Percentiles rank a stretch among this genome's conserved stretches.
phyloP scores from a whole-genome alignment of 108 stramenopile genomes.

The Fragilariopsis cylindrus region DNA sequence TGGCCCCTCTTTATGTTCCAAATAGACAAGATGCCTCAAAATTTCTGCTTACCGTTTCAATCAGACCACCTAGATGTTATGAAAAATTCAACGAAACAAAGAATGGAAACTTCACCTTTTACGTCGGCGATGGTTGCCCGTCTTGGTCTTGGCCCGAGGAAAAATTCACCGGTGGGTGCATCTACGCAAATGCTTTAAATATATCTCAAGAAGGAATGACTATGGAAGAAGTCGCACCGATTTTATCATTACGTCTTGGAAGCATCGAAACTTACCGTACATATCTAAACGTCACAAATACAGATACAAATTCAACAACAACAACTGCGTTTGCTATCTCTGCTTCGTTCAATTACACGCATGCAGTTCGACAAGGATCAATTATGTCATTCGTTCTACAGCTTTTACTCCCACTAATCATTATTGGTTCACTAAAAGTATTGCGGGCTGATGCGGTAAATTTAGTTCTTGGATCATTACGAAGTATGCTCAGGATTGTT shows the following conservation, averaged over 20 bases:
- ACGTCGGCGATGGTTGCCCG: constrained; percentile 1
- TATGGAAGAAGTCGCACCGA: background rate
- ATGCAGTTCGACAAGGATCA: constrained; percentile 15
- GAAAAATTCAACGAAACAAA: constrained; percentile 6
- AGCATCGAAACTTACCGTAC: constrained; percentile 52
- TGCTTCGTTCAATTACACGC: background rate
- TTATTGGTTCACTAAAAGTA: constrained; percentile 53
- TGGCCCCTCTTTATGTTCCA: constrained; percentile 7
- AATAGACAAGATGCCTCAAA: constrained; percentile 28
- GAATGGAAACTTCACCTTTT: background rate
- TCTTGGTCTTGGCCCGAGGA: constrained; percentile 4
- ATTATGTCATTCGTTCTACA: constrained; percentile 46
- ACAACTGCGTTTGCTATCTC: background rate
- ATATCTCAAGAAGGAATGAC: background rate
- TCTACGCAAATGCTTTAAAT: background rate
- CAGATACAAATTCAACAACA: background rate
- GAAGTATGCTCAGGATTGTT: constrained; percentile 84
- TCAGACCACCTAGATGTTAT: background rate
- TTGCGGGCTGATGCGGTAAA: constrained; percentile 68
- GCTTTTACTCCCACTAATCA: constrained; percentile 48
- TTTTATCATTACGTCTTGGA: background rate
- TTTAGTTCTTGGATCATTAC: constrained; percentile 76
- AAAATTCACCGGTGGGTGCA: constrained; percentile 3
- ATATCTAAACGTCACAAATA: background rate
- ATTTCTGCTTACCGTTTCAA: constrained; percentile 21